A percentile compares a stretch with the other conserved stretches of the same genome.
Conservation (phyloP, 169 alveolate species). For the Plasmodium fragile region DNA sequence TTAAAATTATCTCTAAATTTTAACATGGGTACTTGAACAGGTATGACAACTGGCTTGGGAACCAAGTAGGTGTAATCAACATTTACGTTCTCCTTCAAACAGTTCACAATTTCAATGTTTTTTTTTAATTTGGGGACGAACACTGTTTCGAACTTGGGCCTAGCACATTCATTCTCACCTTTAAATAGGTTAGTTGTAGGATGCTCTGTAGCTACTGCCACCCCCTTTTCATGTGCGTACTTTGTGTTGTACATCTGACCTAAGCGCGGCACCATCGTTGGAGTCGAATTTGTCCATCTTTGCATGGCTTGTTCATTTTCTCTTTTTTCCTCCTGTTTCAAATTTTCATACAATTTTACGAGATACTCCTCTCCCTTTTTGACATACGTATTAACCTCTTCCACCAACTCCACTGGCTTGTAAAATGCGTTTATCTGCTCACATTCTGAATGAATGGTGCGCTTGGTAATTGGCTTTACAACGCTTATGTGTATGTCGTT, state of each 20-base stretch:
- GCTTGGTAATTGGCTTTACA: constrained; percentile 61
- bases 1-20: constrained; percentile 81
- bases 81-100: constrained; percentile 49
- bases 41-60: constrained; percentile 83
- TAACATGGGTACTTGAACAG: constrained; percentile 82
- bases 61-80: constrained; percentile 79
- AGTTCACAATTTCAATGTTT: constrained; percentile 52
- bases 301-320: constrained; percentile 1
- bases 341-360: constrained; percentile 44
- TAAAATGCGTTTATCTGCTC: constrained; percentile 57
- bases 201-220: neutral
- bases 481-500: constrained; percentile 68
- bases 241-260: neutral
- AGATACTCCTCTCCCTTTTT: constrained; percentile 64
- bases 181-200: constrained; percentile 38
- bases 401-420: constrained; percentile 72
- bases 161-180: neutral
- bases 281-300: neutral
- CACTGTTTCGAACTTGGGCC: constrained; percentile 66
- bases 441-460: constrained; percentile 31
- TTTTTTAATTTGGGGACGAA: constrained; percentile 64
- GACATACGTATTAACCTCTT: constrained; percentile 67
- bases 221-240: neutral
- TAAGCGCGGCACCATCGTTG: neutral
- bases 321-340: constrained; percentile 12